These are phyloP conservation scores for Teunomyces panamensis DNA, from an alignment of 805 yeast genomes.

Conservation along the genomic window DNA sequence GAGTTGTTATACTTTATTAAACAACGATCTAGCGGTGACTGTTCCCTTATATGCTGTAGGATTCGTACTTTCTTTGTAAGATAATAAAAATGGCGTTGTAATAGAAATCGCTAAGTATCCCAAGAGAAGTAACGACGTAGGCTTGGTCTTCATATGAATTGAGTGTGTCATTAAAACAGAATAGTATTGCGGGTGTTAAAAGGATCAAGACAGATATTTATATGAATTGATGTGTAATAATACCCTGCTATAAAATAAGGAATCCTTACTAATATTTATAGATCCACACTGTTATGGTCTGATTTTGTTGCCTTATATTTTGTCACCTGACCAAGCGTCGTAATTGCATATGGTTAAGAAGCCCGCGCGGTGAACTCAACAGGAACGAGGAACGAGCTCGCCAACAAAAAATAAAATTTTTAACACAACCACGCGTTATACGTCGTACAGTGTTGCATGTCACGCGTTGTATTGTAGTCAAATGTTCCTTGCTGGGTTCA, in stretches of 20 bases:
- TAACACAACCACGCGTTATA: not conserved
- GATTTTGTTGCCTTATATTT: constrained; percentile 3
- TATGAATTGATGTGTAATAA: not conserved
- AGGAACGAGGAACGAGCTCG: constrained; percentile 2
- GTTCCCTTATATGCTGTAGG: constrained; percentile 29
- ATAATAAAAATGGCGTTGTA: constrained; percentile 38
- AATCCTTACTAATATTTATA: constrained; percentile 1
- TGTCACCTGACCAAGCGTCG: not conserved
- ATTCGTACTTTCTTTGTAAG: constrained; percentile 33
- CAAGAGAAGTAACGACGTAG: constrained; percentile 30
- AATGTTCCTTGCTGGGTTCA: not conserved
- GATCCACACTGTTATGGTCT: constrained; percentile 8
- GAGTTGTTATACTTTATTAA: constrained; percentile 27
- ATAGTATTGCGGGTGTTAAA: not conserved
- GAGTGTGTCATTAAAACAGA: constrained; percentile 9
- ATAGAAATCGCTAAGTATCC: constrained; percentile 39
- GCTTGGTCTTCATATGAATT: constrained; percentile 16
- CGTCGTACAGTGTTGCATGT: not conserved
- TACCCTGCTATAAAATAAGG: not conserved
- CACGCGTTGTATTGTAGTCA: not conserved
- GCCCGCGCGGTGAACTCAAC: not conserved
- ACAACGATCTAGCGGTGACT: constrained; percentile 32
- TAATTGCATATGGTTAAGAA: not conserved
- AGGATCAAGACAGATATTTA: not conserved
- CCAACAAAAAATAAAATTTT: not conserved